Base-by-base conservation (phyloP, 768 basidiomycete genomes). In the Cystobasidium onofrii region DNA sequence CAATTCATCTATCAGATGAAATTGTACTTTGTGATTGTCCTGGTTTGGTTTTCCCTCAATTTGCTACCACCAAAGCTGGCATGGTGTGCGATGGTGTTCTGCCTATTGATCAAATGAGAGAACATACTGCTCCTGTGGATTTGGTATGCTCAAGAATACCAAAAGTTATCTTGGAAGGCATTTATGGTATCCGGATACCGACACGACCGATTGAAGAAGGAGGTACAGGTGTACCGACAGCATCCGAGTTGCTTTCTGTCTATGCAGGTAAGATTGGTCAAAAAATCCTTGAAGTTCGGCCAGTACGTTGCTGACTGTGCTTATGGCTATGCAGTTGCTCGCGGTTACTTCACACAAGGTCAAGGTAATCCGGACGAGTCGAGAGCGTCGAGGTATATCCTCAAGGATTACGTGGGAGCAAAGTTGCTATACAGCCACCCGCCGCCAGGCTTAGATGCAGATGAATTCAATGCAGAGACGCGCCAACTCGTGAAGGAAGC, bases 321-420 rank as follows among this genome's bases (percentile, higher is more conserved):
- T 29, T n/a, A 44, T 31, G 44, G 41, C n/a, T 75, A 25, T 54
- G 1, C 75, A 99, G 96, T 98, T 78, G 95, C 88, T 33, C 85
- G 95, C 77, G 96, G 96, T 39, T 96, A 90, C 81, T 90, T 88
- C 79, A 87, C 95, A 44, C 87, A 93, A 0, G 92, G 95, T 0
- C 92, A 94, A 83, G 96, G 96, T 52, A 96, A 94, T 81, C 94
- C 95, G 12, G 96, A 99, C 79, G 93, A 97, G 80, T 92, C 96
- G 34, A 88, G 92, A 64, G 87, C 96, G 0, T 91, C 95, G 18
- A 87, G 96, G 73, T 89, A 89, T 79, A 84, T 99, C 71, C 85
- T 99, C 62, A 99, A 99, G 81, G 96, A 99, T 82, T 99, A 94
- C 79, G 93, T 98, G 74, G 93, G 90, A 77, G 96, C 90, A 29